These are phyloP conservation scores for Pinus albicaulis DNA, from an alignment of 75 land plant genomes.

Conservation along the genomic window DNA sequence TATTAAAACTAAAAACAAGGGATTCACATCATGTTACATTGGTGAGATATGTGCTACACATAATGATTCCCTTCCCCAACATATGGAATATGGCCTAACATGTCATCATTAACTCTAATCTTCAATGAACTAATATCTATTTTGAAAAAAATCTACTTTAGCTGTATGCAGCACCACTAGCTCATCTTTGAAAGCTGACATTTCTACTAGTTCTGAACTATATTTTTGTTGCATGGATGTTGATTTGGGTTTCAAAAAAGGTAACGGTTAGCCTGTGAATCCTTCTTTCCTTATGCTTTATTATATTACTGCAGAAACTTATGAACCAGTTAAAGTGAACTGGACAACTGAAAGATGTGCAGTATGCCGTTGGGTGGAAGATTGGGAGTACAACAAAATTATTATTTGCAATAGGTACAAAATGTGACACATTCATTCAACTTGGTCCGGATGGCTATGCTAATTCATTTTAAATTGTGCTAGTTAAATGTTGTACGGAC, in stretches of 20 bases:
- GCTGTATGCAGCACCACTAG: too few species aligned
- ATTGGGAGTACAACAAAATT: constrained; percentile 96
- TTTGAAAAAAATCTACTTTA: too few species aligned
- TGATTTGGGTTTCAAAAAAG: background rate
- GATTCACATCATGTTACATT: too few species aligned
- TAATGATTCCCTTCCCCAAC: too few species aligned
- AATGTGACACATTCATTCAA: background rate
- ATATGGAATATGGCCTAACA: too few species aligned
- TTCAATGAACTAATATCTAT: too few species aligned
- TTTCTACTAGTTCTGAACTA: background rate
- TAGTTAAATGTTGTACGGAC: background rate
- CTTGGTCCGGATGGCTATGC: background rate
- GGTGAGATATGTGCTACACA: too few species aligned
- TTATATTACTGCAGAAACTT: constrained; percentile 43
- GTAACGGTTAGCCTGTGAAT: background rate
- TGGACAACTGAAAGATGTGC: constrained; percentile 99
- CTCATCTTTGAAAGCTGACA: too few species aligned
- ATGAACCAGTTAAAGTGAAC: constrained; percentile 70
- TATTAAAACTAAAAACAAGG: too few species aligned
- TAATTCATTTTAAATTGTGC: background rate
- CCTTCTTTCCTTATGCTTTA: too few species aligned
- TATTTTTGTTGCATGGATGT: background rate
- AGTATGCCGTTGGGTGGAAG: constrained; percentile 94
- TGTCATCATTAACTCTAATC: too few species aligned
- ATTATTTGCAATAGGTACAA: constrained; percentile 93